A percentile compares a stretch with the other conserved stretches of the same genome.
Conservation (phyloP, 352 stramenopile genomes). For the Globisporangium spinosum region DNA sequence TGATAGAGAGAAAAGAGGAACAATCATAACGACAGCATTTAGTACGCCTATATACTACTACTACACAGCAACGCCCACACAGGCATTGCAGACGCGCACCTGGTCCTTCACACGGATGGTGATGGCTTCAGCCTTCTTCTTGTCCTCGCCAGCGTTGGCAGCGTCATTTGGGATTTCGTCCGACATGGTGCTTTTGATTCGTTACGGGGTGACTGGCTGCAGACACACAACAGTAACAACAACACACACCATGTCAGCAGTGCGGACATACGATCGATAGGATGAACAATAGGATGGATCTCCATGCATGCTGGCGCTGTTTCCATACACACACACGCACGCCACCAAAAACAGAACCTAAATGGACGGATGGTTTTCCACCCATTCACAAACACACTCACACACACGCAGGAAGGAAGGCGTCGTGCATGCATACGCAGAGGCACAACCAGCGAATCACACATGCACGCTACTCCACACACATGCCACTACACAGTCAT, state of each 20-base stretch:
- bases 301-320: not conserved
- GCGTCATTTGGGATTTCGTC: constrained; percentile 54
- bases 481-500: not conserved
- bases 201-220: not conserved
- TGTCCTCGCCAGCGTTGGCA: constrained; percentile 53
- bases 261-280: not conserved
- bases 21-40: no score
- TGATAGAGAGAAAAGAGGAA: no score
- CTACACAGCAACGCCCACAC: not conserved
- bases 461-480: not conserved
- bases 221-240: not conserved
- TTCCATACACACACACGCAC: not conserved
- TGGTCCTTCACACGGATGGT: constrained; percentile 88
- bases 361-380: not conserved
- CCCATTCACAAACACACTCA: not conserved
- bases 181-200: constrained; percentile 36
- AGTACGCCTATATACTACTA: not conserved
- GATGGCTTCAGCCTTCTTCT: constrained; percentile 87
- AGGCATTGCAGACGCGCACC: constrained; percentile 20
- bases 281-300: not conserved
- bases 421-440: not conserved
- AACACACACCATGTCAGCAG: not conserved
- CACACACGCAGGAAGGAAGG: not conserved
- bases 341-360: not conserved
- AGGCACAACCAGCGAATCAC: not conserved